Evolutionary conservation across 2,329 filamentous ascomycete species (phyloP).

Genomic region (Hyphodiscus sp.): DNA sequence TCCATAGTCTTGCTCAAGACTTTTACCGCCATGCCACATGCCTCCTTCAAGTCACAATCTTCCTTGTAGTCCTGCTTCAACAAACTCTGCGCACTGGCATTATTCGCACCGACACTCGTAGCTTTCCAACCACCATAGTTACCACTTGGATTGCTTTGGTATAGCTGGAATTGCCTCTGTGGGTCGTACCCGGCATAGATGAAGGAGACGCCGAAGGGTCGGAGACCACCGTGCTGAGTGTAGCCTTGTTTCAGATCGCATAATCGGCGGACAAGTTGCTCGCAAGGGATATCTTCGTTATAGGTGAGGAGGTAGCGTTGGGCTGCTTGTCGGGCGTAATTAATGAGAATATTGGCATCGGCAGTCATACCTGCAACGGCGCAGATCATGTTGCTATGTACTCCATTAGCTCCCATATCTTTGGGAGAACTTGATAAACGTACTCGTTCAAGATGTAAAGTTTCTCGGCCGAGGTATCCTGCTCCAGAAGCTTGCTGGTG

Average conservation of each 20-base stretch:
- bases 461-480: slow-evolving; percentile 99
- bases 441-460: slow-evolving; percentile 99
- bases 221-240: slow-evolving; percentile 96
- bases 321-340: slow-evolving; percentile 94
- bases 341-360: slow-evolving; percentile 99
- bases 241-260: slow-evolving; percentile 99
- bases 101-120: slow-evolving; percentile 95
- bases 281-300: slow-evolving; percentile 99
- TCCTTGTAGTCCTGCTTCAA: slow-evolving; percentile 99
- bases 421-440: slow-evolving; percentile 28
- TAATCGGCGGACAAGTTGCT: slow-evolving; percentile 91
- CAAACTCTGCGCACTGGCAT: slow-evolving; percentile 92
- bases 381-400: slow-evolving; percentile 93
- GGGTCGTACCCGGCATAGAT: slow-evolving; percentile 99
- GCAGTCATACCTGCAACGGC: slow-evolving; percentile 98
- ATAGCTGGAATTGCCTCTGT: slow-evolving; percentile 94
- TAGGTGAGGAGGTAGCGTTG: slow-evolving; percentile 98
- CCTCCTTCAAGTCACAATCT: slow-evolving; percentile 92
- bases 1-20: slow-evolving; percentile 99
- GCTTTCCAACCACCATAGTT: slow-evolving; percentile 99
- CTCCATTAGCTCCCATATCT: slow-evolving; percentile 9
- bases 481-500: slow-evolving; percentile 97
- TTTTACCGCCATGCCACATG: slow-evolving; percentile 95
- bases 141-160: slow-evolving; percentile 96
- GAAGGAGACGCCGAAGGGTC: slow-evolving; percentile 97